phyloP scores from a whole-genome alignment of 2,329 filamentous ascomycete genomes.

The Karstenula rhodostoma region DNA sequence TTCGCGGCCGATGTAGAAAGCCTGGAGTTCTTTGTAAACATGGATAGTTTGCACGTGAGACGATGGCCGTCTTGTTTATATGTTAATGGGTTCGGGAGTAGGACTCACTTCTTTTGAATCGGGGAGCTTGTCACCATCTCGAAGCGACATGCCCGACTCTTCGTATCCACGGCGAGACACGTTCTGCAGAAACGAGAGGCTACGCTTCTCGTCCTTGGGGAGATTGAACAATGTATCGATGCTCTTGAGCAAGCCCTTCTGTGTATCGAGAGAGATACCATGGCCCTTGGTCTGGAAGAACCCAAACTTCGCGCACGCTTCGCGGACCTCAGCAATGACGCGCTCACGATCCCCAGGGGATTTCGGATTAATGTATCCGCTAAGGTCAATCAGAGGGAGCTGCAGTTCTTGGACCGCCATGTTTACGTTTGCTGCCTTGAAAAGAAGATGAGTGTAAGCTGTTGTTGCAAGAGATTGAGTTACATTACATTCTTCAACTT shows the following conservation, averaged over 20 bases:
- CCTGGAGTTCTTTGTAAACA: not conserved
- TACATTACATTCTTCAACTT: no score
- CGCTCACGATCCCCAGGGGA: constrained; percentile 4
- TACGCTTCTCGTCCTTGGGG: constrained; percentile 23
- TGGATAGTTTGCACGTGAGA: no score
- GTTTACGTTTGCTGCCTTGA: no score
- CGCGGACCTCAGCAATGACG: constrained; percentile 19
- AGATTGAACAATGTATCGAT: constrained; percentile 20
- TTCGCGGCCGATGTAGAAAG: constrained; percentile 20
- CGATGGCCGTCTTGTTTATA: no score
- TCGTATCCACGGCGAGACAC: constrained; percentile 21
- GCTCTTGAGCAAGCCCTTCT: constrained; percentile 12
- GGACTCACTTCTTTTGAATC: constrained; percentile 22
- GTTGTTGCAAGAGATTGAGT: no score
- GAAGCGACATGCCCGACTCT: constrained; percentile 12
- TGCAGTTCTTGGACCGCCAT: constrained; percentile 2
- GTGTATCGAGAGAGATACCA: constrained; percentile 20
- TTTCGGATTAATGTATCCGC: constrained; percentile 11
- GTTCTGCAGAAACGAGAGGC: constrained; percentile 18
- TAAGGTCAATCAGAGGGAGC: constrained; percentile 17
- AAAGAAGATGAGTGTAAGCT: constrained; percentile 1
- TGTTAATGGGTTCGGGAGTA: no score
- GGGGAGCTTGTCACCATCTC: constrained; percentile 18
- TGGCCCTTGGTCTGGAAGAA: constrained; percentile 28
- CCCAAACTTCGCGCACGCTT: constrained; percentile 21